phyloP scores from a whole-genome alignment of 2,329 filamentous ascomycete species.

The Talaromyces verruculosus region DNA sequence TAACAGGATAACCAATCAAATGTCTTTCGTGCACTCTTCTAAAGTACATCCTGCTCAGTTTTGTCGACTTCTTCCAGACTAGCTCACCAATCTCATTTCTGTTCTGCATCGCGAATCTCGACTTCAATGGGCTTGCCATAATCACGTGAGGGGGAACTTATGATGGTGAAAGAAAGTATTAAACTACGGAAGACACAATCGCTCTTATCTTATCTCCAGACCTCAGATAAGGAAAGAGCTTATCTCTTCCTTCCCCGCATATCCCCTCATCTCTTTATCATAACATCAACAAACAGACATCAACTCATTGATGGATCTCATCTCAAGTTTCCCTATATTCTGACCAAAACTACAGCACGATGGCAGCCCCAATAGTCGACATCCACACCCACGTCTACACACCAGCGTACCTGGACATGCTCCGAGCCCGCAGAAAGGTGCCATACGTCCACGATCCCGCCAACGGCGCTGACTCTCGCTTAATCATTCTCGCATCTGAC shows the following conservation, averaged over 20 bases:
- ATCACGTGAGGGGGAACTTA: background rate
- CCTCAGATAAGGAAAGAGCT: constrained; percentile 6
- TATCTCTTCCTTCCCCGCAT: constrained; percentile 15
- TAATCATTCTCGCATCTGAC: constrained; percentile 50
- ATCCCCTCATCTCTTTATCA: background rate
- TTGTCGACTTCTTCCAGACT: background rate
- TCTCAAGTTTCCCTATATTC: background rate
- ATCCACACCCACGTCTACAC: constrained; percentile 66
- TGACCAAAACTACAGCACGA: constrained; percentile 20
- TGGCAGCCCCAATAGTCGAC: constrained; percentile 52
- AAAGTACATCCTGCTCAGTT: too few relatives aligned
- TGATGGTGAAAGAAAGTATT: background rate
- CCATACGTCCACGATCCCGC: constrained; percentile 48
- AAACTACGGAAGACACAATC: background rate
- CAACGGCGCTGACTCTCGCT: constrained; percentile 37
- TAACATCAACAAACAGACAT: constrained; percentile 1
- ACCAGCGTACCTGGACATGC: constrained; percentile 58
- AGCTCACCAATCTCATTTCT: background rate
- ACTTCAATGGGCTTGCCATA: background rate
- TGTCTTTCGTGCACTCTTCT: too few relatives aligned
- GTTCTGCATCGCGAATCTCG: background rate
- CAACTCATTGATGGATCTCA: background rate
- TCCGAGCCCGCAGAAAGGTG: constrained; percentile 52
- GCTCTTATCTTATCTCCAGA: constrained; percentile 7
- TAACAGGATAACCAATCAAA: too few relatives aligned